phyloP scores from a whole-genome alignment of 2,329 filamentous ascomycete species.

The Fusarium sp. region DNA sequence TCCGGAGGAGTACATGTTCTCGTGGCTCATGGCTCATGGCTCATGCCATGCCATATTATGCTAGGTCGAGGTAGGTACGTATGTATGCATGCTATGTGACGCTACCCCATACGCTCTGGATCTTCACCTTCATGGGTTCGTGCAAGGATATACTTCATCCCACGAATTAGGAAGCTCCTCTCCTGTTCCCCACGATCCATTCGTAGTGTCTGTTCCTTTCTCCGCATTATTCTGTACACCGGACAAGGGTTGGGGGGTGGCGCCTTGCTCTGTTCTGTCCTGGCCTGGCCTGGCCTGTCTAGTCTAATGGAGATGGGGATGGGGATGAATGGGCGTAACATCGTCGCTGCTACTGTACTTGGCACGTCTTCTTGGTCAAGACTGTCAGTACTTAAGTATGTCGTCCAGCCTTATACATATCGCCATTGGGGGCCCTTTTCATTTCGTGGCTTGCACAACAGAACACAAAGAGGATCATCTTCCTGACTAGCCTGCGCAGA shows the following conservation, averaged over 20 bases:
- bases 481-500: conserved; percentile 24
- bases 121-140: conserved; percentile 33
- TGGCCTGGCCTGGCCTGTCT: background rate
- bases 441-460: conserved; percentile 28
- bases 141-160: conserved; percentile 37
- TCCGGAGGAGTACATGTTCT: conserved; percentile 13
- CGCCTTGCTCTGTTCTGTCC: background rate
- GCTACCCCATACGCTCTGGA: conserved; percentile 33
- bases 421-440: conserved; percentile 31
- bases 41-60: background rate
- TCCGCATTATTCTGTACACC: conserved; percentile 30
- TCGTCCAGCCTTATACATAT: conserved; percentile 30
- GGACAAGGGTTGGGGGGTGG: conserved; percentile 14
- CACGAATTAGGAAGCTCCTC: conserved; percentile 29
- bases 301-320: background rate
- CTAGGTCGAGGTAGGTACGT: background rate
- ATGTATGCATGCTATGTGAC: conserved; percentile 9
- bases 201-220: conserved; percentile 22
- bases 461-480: conserved; percentile 11
- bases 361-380: conserved; percentile 23
- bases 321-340: conserved; percentile 17
- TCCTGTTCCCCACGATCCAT: conserved; percentile 37
- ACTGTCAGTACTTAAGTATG: conserved; percentile 35
- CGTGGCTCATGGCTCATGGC: background rate
- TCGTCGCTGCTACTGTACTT: conserved; percentile 27